Base-by-base conservation (phyloP, 1,139 yeast species). In the Sugiyamaella sp. region DNA sequence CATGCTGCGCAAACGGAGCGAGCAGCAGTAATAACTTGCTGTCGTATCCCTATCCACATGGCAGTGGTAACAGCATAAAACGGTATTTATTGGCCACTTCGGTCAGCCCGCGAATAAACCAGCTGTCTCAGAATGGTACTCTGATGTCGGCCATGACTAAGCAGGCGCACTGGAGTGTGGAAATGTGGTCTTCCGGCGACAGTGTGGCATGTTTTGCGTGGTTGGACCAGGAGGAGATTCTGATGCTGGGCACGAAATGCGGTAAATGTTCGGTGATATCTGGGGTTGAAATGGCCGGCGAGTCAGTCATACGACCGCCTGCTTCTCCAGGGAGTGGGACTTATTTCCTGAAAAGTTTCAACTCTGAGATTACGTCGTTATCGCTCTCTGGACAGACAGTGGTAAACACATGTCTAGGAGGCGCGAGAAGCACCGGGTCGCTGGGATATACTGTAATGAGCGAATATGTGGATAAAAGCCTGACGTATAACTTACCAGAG, bases 351-450 rank as follows among this genome's bases (percentile, higher is more conserved):
- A 37, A 21, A 12, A 46, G 39, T 27, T 47, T 47, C 38, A 46
- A 50, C 8, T 51, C 54, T 9, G 51, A 51, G 29, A 49, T 54
- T 35, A 54, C 53, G 1, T 54, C 57, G n/a, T 19, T 54, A 8
- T 48, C 54, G 1, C 25, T 51, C 17, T 51, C 52, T 2, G 53
- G 52, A 10, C 33, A 51, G 17, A 47, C 51, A 24, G 16, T 51
- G 29, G 57, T 51, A 2, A 32, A 41, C 32, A 54, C 57, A 8
- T 44, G 55, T 27, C 48, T 54, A 20, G 56, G 46, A 19, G 49
- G 51, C 17, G 43, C 49, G 17, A 50, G 50, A 21, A 33, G 27
- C 9, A 38, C 45, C 39, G 50, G 45, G 2, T 38, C 44, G 17
- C 16, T 46, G 20, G 44, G 45, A 8, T 46, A 45, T 27, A 38